Evolutionary conservation across 2,329 filamentous ascomycete species (phyloP).

Genomic region (Blastomyces emzantsi): DNA sequence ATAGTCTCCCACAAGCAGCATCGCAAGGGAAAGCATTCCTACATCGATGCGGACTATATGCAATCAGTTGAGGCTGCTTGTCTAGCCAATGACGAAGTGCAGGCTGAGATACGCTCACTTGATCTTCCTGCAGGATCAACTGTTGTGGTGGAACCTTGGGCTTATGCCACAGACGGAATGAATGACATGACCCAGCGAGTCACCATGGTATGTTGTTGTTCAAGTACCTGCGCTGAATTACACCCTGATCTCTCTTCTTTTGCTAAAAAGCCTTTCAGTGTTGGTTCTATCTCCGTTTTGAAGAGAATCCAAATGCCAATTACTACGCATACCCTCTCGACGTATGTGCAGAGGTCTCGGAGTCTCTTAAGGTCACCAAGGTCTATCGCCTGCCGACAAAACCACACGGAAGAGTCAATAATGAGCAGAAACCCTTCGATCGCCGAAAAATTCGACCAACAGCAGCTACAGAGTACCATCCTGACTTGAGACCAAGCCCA

Average conservation of each 20-base stretch:
- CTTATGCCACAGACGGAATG: conserved; percentile 47
- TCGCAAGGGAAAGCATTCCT: conserved; percentile 39
- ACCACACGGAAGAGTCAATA: conserved; percentile 33
- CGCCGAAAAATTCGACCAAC: conserved; percentile 32
- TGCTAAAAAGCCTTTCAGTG: conserved; percentile 20
- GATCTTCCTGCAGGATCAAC: conserved; percentile 38
- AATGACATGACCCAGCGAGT: conserved; percentile 36
- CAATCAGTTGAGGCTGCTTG: conserved; percentile 41
- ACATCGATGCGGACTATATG: conserved; percentile 44
- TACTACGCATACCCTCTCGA: conserved; percentile 51
- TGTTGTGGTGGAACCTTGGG: conserved; percentile 47
- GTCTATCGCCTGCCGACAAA: conserved; percentile 43
- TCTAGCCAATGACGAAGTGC: conserved; percentile 36
- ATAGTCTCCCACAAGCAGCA: conserved; percentile 24
- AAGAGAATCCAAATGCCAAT: conserved; percentile 42
- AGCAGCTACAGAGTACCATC: conserved; percentile 18
- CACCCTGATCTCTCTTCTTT: neutral
- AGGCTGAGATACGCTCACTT: conserved; percentile 37
- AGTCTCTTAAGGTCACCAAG: conserved; percentile 40
- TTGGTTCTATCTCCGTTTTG: conserved; percentile 34
- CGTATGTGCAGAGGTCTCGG: conserved; percentile 39
- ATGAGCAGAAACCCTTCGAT: conserved; percentile 31
- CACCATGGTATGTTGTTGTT: neutral
- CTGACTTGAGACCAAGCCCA: conserved; percentile 14
- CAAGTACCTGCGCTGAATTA: neutral